Base-by-base conservation (phyloP, 2,329 filamentous ascomycete genomes). In the Penicillium sp. region DNA sequence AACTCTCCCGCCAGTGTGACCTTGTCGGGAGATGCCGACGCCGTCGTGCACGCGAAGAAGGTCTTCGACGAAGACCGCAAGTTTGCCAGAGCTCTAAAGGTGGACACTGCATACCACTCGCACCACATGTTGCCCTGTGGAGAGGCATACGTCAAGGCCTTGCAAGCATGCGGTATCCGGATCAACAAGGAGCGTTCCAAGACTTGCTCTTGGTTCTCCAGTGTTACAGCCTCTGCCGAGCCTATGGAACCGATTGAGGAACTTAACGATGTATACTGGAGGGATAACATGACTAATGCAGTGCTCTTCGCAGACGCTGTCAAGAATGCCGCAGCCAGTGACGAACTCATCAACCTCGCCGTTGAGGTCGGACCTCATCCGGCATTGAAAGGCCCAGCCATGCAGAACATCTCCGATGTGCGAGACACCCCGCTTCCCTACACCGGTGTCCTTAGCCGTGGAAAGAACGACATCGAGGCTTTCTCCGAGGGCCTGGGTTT, bases 1-100 rank as follows among this genome's bases (percentile, higher is more conserved):
- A 79, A 79, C 58, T 71, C 67, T 3, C 70, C 70, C 0, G 55
- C 57, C 2, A 77, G 70, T 43, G 61, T 76, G 1, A 78, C 75
- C 0, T 25, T 77, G 0, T 73, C 73, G 2, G 74, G 74, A 0
- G 68, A 73, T 26, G 41, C 35, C 0, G 60, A 66, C 4, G 63
- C 57, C 4, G 57, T 71, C 1, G 53, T 63, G 1, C 60, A 68
- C 17, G 35, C 68, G 5, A 50, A 65, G 41, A 42, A 42, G 1
- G 46, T 64, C 0, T 53, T 78, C 0, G 58, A 69, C 0, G 53
- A 55, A 14, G 30, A 31, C 30, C 30, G 30, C 8, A 31, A 31
- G 30, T 31, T 31, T 31, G 30, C 30, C 11, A 31, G 30, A 12
- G 30, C 30, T 5, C 12, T 31, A 4, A 31, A 31, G 30, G 30